These are phyloP conservation scores for Epichloe sibirici DNA, from an alignment of 2,329 filamentous ascomycete genomes.

Conservation along the genomic window DNA sequence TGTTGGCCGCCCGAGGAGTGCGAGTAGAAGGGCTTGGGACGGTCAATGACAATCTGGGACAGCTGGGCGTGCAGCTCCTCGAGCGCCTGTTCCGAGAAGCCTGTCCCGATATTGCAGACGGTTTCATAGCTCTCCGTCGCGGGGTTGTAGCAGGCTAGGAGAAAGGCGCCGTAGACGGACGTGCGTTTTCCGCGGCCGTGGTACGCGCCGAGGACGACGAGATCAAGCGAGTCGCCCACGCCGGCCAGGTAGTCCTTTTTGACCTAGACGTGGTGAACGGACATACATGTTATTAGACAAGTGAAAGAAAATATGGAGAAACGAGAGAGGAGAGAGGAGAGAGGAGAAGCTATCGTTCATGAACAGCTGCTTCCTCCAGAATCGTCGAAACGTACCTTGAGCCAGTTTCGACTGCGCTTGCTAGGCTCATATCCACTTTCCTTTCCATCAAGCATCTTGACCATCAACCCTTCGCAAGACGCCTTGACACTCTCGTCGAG, in stretches of 20 bases:
- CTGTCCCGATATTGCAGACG: slow-evolving; percentile 96
- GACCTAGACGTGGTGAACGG: slow-evolving; percentile 38
- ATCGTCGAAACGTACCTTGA: slow-evolving; percentile 58
- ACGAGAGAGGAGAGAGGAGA: not conserved
- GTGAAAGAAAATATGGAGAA: not conserved
- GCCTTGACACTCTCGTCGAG: slow-evolving; percentile 92
- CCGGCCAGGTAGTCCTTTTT: slow-evolving; percentile 97
- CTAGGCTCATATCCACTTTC: slow-evolving; percentile 95
- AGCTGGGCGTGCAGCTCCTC: slow-evolving; percentile 72
- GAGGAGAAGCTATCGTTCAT: not conserved
- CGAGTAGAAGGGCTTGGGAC: slow-evolving; percentile 85
- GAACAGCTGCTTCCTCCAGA: not conserved
- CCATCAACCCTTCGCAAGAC: slow-evolving; percentile 95
- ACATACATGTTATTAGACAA: not conserved
- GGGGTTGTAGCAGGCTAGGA: slow-evolving; percentile 86
- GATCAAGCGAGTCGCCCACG: slow-evolving; percentile 87
- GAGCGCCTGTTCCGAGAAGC: slow-evolving; percentile 90
- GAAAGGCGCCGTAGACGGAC: slow-evolving; percentile 88
- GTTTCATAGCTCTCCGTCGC: slow-evolving; percentile 76
- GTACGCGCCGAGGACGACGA: slow-evolving; percentile 92
- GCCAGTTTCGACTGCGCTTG: slow-evolving; percentile 94
- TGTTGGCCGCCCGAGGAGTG: slow-evolving; percentile 78
- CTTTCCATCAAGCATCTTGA: slow-evolving; percentile 92
- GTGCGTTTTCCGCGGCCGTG: slow-evolving; percentile 91
- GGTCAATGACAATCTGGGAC: slow-evolving; percentile 68